These are phyloP conservation scores for Elsinoe fawcettii DNA, from an alignment of 2,329 filamentous ascomycete species.

Conservation along the genomic window DNA sequence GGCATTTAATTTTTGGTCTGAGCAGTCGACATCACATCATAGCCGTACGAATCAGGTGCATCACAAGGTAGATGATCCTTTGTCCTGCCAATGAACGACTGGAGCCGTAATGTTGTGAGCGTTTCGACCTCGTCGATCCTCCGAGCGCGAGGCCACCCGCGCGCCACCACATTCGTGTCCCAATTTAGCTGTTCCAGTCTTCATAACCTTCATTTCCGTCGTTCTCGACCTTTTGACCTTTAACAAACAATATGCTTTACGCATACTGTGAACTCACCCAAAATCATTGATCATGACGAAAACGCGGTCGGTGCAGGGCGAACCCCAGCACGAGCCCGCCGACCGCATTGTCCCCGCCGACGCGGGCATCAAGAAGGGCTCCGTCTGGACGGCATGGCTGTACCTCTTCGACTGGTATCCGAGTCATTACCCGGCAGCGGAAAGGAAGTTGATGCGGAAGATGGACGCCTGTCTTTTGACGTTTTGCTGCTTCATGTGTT, in stretches of 20 bases:
- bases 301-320: neutral
- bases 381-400: conserved; percentile 5
- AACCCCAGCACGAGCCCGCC: neutral
- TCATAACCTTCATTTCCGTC: neutral
- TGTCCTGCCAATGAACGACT: neutral
- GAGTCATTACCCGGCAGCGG: conserved; percentile 23
- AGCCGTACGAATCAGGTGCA: neutral
- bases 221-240: neutral
- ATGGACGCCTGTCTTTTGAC: conserved; percentile 29
- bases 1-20: too few relatives aligned
- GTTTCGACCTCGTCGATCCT: neutral
- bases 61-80: neutral
- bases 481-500: conserved; percentile 34
- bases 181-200: neutral
- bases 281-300: neutral
- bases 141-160: neutral
- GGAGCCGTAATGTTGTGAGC: neutral
- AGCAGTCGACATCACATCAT: too few relatives aligned
- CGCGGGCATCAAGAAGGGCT: neutral
- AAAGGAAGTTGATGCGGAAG: conserved; percentile 41
- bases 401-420: conserved; percentile 8
- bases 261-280: neutral
- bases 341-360: neutral
- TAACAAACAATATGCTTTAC: neutral
- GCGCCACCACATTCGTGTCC: neutral